Evolutionary conservation across 768 basidiomycete species (phyloP), one percentile per base, ranked within the genome.

Genomic region (Podaxis pistillaris): DNA sequence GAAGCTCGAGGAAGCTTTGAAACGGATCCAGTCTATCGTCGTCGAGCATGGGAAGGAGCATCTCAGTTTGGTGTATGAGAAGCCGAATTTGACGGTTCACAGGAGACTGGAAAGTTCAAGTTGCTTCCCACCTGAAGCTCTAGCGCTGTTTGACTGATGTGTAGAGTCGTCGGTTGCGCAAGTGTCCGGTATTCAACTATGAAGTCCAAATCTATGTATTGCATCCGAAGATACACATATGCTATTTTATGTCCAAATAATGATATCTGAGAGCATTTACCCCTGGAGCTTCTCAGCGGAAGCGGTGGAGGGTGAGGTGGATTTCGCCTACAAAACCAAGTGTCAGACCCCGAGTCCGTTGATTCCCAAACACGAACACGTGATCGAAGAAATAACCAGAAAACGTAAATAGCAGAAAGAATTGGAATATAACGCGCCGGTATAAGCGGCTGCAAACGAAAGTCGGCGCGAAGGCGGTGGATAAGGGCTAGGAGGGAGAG

Each of bases 11-110:
- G 72, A 72, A 68, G 71, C 78, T 63, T 70, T 81, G 63, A 69
- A 74, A 56, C 64, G 73, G 12, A 83, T 91, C 36, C 75, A 81
- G 68, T 73, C 79, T 24, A 67, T 83, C 8, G 83, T 83, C 37
- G 69, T 83, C 54, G 76, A 80, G 60, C 77, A 84, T 63, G 88
- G 86, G 4, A 75, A 81, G 65, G 75, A 81, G 0, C 74, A 83
- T 9, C 41, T 58, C 15, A 58, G 46, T 24, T n/a, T 58, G 28
- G 28, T 58, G 5, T 58, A 58, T 19, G 47, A 58, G 17, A 58
- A 58, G 17, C 57, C 57, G 36, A 58, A 36, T 49, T 49, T 58
- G 57, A 58, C 47, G 57, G 75, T 88, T 1, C 86, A 83, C 67
- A 75, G 79, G 67, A 78, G 87, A 58, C 77, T 68, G 53, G 73